Conservation (phyloP, 2,329 filamentous ascomycete genomes). For the Botryotinia narcissicola region DNA sequence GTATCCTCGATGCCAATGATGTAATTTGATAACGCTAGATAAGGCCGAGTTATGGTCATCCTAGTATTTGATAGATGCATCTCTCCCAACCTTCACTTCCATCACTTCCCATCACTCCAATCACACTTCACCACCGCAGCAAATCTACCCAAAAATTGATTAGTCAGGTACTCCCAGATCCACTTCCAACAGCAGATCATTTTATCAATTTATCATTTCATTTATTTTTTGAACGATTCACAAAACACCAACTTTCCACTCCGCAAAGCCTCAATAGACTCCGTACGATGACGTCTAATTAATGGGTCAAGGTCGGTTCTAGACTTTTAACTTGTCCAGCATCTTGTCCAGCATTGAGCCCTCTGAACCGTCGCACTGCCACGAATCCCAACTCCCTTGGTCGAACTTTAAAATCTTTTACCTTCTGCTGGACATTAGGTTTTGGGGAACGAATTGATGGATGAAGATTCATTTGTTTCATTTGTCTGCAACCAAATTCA, state of each 20-base stretch:
- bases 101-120: background rate
- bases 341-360: background rate
- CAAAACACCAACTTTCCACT: background rate
- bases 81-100: no score
- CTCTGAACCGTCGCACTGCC: background rate
- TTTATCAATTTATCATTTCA: no score
- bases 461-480: background rate
- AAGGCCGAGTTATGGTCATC: background rate
- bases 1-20: background rate
- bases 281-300: background rate
- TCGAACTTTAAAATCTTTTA: background rate
- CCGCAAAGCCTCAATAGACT: background rate
- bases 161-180: background rate
- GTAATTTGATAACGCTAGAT: conserved; percentile 13
- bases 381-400: background rate
- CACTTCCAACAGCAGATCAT: background rate
- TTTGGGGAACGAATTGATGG: no score
- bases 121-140: background rate
- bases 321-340: background rate
- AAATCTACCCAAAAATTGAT: background rate
- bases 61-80: background rate
- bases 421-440: background rate
- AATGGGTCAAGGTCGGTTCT: background rate
- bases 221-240: background rate
- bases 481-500: background rate